phyloP scores from a whole-genome alignment of 306 rosid genomes.

The Quercus mongolica region DNA sequence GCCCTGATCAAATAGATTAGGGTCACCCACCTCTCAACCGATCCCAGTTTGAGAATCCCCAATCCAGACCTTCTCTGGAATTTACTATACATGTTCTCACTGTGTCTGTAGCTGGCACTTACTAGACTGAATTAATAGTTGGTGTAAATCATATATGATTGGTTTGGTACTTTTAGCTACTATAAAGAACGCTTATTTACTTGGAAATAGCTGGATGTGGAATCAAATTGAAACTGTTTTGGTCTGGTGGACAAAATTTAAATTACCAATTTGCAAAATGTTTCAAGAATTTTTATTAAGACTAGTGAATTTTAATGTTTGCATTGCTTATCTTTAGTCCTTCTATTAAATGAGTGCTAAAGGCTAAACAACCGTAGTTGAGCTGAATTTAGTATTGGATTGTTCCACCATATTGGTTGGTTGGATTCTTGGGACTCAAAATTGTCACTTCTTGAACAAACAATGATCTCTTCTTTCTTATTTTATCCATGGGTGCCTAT shows the following conservation, averaged over 20 bases:
- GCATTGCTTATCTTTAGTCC: no score
- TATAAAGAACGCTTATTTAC: not conserved
- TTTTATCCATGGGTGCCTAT: not conserved
- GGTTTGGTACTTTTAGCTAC: not conserved
- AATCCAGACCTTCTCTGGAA: not conserved
- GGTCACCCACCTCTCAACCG: not conserved
- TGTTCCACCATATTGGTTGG: not conserved
- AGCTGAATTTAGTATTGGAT: not conserved
- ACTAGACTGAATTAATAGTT: not conserved
- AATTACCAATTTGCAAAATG: not conserved
- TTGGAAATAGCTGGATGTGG: not conserved
- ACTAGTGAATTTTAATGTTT: no score
- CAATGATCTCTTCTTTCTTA: not conserved
- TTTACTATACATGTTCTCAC: not conserved
- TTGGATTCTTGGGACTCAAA: not conserved
- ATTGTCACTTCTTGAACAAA: not conserved
- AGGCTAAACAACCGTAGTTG: no score
- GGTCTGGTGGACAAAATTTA: not conserved
- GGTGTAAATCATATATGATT: not conserved
- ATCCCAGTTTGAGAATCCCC: not conserved
- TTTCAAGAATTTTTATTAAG: not conserved
- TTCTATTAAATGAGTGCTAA: no score
- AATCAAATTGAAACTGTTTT: not conserved
- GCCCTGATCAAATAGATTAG: not conserved
- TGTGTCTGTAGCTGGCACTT: not conserved